Percentiles rank a stretch among this genome's conserved stretches.
These are phyloP conservation scores for Erythrophleum fordii DNA, from an alignment of 306 rosid genomes.

Conservation along the genomic window DNA sequence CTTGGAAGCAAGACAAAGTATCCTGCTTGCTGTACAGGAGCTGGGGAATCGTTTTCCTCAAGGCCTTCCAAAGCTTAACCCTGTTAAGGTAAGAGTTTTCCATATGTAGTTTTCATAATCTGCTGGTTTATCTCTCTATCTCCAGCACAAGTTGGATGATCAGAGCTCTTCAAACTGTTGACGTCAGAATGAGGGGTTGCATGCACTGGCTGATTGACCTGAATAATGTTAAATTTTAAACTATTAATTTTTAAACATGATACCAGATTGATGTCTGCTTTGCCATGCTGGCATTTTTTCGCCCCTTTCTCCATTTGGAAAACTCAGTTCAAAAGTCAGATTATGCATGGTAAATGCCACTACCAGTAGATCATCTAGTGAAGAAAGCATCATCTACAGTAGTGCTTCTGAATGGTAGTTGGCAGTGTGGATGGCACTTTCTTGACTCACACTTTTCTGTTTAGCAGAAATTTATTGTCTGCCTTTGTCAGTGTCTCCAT, in stretches of 20 bases:
- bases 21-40: constrained; percentile 92
- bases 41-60: constrained; percentile 84
- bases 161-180: neutral
- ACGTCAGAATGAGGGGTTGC: constrained; percentile 2
- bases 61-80: constrained; percentile 97
- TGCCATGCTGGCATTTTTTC: neutral
- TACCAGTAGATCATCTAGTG: neutral
- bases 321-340: neutral
- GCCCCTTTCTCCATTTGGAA: neutral
- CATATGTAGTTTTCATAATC: constrained; percentile 21
- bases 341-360: neutral
- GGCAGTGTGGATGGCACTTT: neutral
- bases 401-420: neutral
- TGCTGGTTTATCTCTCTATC: constrained; percentile 35
- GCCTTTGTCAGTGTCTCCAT: neutral
- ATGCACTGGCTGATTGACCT: neutral
- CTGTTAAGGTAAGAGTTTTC: constrained; percentile 71
- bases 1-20: constrained; percentile 93
- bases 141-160: neutral
- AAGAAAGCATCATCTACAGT: neutral
- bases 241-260: neutral
- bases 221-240: neutral
- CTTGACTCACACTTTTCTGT: neutral
- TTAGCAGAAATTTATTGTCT: neutral
- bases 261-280: neutral